Base-by-base conservation (phyloP, 2,329 filamentous ascomycete genomes). In the Thelonectria blattea region DNA sequence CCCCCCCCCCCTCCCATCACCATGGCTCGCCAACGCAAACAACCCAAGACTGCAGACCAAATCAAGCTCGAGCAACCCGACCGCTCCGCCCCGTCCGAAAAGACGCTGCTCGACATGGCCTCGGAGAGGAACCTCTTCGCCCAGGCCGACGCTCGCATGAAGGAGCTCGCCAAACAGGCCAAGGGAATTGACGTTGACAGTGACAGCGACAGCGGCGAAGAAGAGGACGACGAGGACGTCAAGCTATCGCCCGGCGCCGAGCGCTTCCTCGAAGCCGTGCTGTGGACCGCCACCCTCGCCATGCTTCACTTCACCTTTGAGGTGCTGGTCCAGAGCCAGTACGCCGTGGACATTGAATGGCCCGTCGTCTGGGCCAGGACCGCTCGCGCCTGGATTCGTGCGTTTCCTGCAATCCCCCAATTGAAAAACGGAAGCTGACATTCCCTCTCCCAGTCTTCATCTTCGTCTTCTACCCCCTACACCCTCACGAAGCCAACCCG, bases 281-380 rank as follows among this genome's bases (percentile, higher is more conserved):
- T 89, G 22, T 89, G 84, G 83, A 82, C 80, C 7, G 76, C 85
- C 11, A 87, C 86, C 63, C 76, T 95, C 68, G 81, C 85, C 12
- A 91, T 88, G 80, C 76, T 93, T 52, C 90, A 94, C 72, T 88
- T 93, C 67, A 92, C 89, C 0, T 82, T 95, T 53, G 91, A 94
- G 71, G 87, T 93, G 39, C 80, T 95, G 11, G 90, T 93, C 20
- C 90, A 92, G 73, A 84, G 89, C 67, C 91, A 95, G 75, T 95
- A 92, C 70, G 85, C 87, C n/a, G 81, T 87, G 63, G 82, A 86
- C 2, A 81, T 93, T 2, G 72, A 82, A 3, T 92, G 88, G 87
- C 58, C 71, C 1, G 75, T 79, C 22, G 82, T 92, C 3, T 66
- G 81, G 12, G 70, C 71, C 51, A 82, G 89, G 48, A 81, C 86